These are phyloP conservation scores for Xylaria sp. DNA, from an alignment of 2,329 filamentous ascomycete genomes.

Conservation along the genomic window DNA sequence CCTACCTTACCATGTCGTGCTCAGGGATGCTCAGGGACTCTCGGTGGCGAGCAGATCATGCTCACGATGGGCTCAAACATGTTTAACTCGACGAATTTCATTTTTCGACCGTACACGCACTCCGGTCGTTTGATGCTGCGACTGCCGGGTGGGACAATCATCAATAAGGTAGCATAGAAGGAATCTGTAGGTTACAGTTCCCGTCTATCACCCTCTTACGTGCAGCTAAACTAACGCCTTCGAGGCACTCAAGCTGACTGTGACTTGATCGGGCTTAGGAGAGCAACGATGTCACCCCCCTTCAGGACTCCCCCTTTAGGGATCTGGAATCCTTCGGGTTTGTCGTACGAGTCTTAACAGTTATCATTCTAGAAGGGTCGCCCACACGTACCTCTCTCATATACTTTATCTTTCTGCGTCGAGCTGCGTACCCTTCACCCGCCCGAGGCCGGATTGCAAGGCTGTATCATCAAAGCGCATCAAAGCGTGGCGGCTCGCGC, in stretches of 20 bases:
- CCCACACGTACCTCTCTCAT: background rate
- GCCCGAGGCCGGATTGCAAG: background rate
- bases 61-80: background rate
- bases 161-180: conserved; percentile 4
- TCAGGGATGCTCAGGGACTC: background rate
- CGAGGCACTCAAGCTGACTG: conserved; percentile 2
- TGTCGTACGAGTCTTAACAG: conserved; percentile 12
- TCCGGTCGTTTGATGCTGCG: background rate
- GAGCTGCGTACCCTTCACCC: background rate
- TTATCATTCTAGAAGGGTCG: conserved; percentile 5
- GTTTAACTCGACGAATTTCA: background rate
- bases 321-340: conserved; percentile 3
- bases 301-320: background rate
- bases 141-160: background rate
- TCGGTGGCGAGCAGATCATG: background rate
- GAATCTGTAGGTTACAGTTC: background rate
- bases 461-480: background rate
- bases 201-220: background rate
- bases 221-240: conserved; percentile 7
- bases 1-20: background rate
- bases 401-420: conserved; percentile 10
- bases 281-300: conserved; percentile 7
- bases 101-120: background rate
- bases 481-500: conserved; percentile 4
- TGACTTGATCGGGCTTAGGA: conserved; percentile 5